These are phyloP conservation scores for Eimeria maxima DNA, from an alignment of 169 alveolate species.

Conservation along the genomic window DNA sequence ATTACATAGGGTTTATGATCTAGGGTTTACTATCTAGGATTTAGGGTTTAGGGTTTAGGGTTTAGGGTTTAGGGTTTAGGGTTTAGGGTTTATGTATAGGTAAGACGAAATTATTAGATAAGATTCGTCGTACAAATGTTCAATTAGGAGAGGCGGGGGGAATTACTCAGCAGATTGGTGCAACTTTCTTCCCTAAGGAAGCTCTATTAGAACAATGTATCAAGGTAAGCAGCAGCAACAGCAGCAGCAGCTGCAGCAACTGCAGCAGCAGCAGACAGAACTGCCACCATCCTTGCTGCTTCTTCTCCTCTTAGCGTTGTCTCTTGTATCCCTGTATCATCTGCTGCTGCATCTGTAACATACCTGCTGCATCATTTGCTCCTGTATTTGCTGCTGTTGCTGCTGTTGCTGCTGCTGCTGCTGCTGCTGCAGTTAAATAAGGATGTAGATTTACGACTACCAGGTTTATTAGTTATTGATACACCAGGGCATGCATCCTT, in stretches of 20 bases:
- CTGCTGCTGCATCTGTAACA: no score
- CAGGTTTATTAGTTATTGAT: slow-evolving; percentile 99
- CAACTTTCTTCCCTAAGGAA: slow-evolving; percentile 99
- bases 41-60: background rate
- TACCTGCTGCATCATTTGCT: no score
- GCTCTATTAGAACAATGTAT: slow-evolving; percentile 94
- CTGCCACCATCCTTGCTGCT: background rate
- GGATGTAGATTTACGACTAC: slow-evolving; percentile 89
- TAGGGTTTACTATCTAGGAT: no score
- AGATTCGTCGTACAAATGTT: slow-evolving; percentile 98
- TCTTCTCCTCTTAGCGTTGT: no score
- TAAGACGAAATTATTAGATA: slow-evolving; percentile 99
- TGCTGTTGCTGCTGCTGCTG: slow-evolving; percentile 62
- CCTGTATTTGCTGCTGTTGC: background rate
- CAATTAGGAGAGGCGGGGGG: slow-evolving; percentile 99
- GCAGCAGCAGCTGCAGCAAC: slow-evolving; percentile 37
- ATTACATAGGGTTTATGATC: background rate
- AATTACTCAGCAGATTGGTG: slow-evolving; percentile 99
- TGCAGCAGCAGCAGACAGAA: background rate
- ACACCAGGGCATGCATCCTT: slow-evolving; percentile 99
- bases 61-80: slow-evolving; percentile 41
- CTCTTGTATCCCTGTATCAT: no score
- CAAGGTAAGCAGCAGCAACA: slow-evolving; percentile 84
- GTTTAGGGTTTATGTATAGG: slow-evolving; percentile 85
- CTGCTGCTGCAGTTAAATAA: slow-evolving; percentile 26